Evolutionary conservation across 768 basidiomycete species (phyloP).

Genomic region (Chlorophyllum brunneum): DNA sequence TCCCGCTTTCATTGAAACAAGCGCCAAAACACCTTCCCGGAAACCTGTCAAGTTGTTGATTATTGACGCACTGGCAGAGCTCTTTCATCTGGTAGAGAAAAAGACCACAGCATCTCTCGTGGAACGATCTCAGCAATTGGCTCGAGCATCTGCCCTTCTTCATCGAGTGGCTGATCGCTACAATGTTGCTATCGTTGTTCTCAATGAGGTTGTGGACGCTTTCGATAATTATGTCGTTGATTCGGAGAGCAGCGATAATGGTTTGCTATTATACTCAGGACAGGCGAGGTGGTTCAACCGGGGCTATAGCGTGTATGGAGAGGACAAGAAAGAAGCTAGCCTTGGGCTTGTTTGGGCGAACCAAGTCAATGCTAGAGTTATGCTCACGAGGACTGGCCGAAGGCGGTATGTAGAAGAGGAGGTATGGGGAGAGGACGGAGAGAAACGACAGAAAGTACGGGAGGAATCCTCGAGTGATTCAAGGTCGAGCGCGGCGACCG

Average conservation of each 20-base stretch:
- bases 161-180: slow-evolving; percentile 66
- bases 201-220: slow-evolving; percentile 90
- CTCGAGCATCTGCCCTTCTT: slow-evolving; percentile 62
- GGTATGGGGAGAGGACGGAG: slow-evolving; percentile 21
- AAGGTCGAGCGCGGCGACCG: slow-evolving; percentile 7
- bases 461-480: neutral
- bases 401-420: slow-evolving; percentile 48
- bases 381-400: slow-evolving; percentile 75
- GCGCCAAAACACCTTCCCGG: slow-evolving; percentile 22
- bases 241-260: slow-evolving; percentile 20
- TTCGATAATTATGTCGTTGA: slow-evolving; percentile 37
- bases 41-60: slow-evolving; percentile 76
- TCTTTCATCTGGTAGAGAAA: slow-evolving; percentile 67
- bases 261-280: slow-evolving; percentile 57
- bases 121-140: slow-evolving; percentile 69
- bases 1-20: slow-evolving; percentile 44
- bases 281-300: slow-evolving; percentile 78
- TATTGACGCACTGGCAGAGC: slow-evolving; percentile 84
- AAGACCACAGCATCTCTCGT: slow-evolving; percentile 59
- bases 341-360: slow-evolving; percentile 94
- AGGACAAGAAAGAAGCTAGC: slow-evolving; percentile 70
- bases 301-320: slow-evolving; percentile 53
- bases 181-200: slow-evolving; percentile 69
- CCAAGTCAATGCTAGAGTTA: slow-evolving; percentile 80
- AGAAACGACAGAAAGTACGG: slow-evolving; percentile 17